Percentiles rank a stretch among this genome's conserved stretches.
phyloP scores from a whole-genome alignment of 2,329 filamentous ascomycete genomes.

The Cryphonectria radicalis region DNA sequence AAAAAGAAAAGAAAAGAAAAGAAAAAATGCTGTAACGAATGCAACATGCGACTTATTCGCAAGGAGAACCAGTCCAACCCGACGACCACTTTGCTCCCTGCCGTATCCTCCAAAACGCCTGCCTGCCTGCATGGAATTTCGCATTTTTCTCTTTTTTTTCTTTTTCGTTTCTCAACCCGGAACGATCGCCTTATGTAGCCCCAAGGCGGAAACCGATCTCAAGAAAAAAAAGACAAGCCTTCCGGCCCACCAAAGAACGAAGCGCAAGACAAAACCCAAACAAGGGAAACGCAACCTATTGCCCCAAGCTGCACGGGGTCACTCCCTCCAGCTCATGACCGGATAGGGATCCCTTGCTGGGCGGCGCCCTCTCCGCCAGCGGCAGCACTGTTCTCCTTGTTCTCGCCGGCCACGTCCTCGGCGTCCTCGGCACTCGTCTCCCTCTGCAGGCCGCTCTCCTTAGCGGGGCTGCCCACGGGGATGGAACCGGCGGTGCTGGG shows the following conservation, averaged over 20 bases:
- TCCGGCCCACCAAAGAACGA: neutral
- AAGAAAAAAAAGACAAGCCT: neutral
- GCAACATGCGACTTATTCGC: conserved; percentile 22
- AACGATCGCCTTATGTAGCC: conserved; percentile 1
- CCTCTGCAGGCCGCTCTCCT: conserved; percentile 87
- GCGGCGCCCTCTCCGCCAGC: conserved; percentile 37
- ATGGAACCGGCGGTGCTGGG: conserved; percentile 48
- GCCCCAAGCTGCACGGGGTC: neutral
- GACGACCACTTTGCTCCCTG: conserved; percentile 4
- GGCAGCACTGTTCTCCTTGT: conserved; percentile 29
- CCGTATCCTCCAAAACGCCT: conserved; percentile 22
- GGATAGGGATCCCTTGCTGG: conserved; percentile 63
- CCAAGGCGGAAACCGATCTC: neutral
- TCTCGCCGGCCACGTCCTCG: conserved; percentile 49
- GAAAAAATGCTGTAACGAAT: conserved; percentile 25
- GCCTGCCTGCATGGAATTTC: conserved; percentile 15
- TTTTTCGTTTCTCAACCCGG: conserved; percentile 1
- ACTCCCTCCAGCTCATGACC: conserved; percentile 50
- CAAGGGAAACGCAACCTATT: neutral
- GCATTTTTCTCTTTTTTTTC: neutral
- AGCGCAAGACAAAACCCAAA: neutral
- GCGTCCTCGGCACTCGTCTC: conserved; percentile 72
- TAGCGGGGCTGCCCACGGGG: conserved; percentile 79
- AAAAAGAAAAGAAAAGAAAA: no score
- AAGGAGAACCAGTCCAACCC: conserved; percentile 11